Percentiles rank a stretch among this genome's conserved stretches.
These are phyloP conservation scores for Podaxis rugospora DNA, from an alignment of 768 basidiomycete genomes.

Conservation along the genomic window DNA sequence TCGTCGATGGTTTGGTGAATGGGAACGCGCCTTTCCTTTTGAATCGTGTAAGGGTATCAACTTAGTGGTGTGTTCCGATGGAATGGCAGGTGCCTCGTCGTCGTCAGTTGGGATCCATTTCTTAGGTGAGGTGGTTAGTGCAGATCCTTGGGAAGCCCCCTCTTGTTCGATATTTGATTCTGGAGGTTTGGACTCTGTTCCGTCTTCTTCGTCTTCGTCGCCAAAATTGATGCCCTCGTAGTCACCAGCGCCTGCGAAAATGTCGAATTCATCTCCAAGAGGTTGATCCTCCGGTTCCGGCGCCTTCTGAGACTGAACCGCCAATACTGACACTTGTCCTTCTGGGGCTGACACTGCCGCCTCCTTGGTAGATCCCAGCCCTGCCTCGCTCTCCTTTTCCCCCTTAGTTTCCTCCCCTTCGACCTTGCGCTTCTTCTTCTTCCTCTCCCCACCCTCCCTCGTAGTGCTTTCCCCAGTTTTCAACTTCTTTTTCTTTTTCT, in stretches of 20 bases:
- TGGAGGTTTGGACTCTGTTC: slow-evolving; percentile 7
- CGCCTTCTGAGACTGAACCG: not conserved
- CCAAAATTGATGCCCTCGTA: slow-evolving; percentile 67
- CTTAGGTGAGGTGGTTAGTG: not conserved
- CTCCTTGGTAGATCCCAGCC: not conserved
- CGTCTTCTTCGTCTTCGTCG: slow-evolving; percentile 45
- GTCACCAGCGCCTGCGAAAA: slow-evolving; percentile 82
- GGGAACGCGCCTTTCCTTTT: slow-evolving; percentile 2
- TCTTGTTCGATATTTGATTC: not conserved
- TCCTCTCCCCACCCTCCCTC: slow-evolving; percentile 20
- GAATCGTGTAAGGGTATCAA: not conserved
- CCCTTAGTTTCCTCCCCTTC: not conserved
- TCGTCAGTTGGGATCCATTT: slow-evolving; percentile 15
- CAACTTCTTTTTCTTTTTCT: slow-evolving; percentile 57
- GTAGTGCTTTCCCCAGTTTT: slow-evolving; percentile 29
- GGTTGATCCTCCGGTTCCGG: slow-evolving; percentile 29
- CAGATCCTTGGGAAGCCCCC: not conserved
- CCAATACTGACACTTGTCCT: not conserved
- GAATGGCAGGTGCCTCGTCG: not conserved
- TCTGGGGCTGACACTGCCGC: slow-evolving; percentile 15
- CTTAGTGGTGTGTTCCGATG: not conserved
- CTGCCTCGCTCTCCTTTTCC: slow-evolving; percentile 6
- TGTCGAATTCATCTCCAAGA: slow-evolving; percentile 67
- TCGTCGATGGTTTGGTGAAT: slow-evolving; percentile 10
- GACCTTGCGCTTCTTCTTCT: slow-evolving; percentile 15